phyloP scores from a whole-genome alignment of 2,329 filamentous ascomycete species.

The Xylaria sp. region DNA sequence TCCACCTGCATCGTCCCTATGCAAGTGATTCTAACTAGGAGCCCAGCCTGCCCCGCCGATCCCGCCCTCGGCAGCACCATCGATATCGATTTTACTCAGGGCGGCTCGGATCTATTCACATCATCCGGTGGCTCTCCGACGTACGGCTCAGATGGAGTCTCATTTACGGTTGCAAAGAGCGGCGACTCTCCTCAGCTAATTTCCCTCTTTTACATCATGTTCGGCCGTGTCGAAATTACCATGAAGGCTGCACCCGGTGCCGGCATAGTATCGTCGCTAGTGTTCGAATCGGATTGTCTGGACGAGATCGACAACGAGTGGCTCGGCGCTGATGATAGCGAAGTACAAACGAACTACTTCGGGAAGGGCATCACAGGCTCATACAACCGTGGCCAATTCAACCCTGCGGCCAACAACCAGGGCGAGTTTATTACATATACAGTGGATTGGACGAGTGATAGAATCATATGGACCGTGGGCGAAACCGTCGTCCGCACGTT shows the following conservation, averaged over 20 bases:
- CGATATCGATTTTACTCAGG: constrained; percentile 81
- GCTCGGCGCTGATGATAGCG: constrained; percentile 75
- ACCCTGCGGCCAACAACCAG: constrained; percentile 73
- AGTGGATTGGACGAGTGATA: constrained; percentile 86
- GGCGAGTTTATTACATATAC: constrained; percentile 82
- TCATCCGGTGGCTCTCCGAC: constrained; percentile 69
- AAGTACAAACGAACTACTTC: constrained; percentile 98
- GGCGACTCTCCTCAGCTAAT: constrained; percentile 86
- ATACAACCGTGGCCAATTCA: constrained; percentile 89
- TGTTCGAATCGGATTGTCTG: constrained; percentile 87
- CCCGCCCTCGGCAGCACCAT: constrained; percentile 84
- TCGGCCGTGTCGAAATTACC: constrained; percentile 84
- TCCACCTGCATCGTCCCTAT: neutral
- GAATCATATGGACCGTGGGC: constrained; percentile 87
- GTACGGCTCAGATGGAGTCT: constrained; percentile 78
- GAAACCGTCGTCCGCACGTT: constrained; percentile 79
- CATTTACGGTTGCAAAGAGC: constrained; percentile 76
- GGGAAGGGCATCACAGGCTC: constrained; percentile 84
- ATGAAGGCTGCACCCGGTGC: constrained; percentile 86
- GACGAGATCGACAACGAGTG: constrained; percentile 99
- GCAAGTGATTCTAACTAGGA: constrained; percentile 22
- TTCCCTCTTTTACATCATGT: constrained; percentile 99
- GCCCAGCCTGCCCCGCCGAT: constrained; percentile 71
- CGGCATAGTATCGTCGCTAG: constrained; percentile 91
- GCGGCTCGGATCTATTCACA: constrained; percentile 78